Conservation (phyloP, 2,329 filamentous ascomycete genomes). For the Colletotrichum tropicicola region DNA sequence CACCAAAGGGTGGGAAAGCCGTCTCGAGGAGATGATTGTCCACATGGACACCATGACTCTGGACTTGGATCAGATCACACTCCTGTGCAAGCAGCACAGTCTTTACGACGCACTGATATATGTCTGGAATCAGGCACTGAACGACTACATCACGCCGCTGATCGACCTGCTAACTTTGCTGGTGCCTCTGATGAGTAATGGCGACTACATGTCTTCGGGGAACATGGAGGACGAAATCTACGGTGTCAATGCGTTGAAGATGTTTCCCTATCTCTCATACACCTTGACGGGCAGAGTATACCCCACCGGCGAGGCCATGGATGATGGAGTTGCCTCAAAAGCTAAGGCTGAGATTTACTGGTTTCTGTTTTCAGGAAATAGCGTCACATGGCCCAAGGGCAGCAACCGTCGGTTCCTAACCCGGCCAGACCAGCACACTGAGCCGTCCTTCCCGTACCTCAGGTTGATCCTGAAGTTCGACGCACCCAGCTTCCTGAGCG, state of each 20-base stretch:
- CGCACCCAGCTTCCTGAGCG: conserved; percentile 90
- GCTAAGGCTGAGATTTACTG: conserved; percentile 92
- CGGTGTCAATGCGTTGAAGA: conserved; percentile 81
- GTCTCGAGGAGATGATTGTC: conserved; percentile 93
- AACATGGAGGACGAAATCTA: conserved; percentile 69
- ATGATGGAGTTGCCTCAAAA: conserved; percentile 74
- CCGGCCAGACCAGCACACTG: conserved; percentile 60
- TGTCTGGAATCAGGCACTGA: conserved; percentile 92
- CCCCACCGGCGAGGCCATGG: conserved; percentile 81
- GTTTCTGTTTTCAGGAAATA: conserved; percentile 90
- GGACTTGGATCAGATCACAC: conserved; percentile 92
- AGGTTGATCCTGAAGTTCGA: conserved; percentile 88
- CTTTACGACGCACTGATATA: conserved; percentile 97
- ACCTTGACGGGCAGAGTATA: conserved; percentile 91
- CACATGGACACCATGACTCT: conserved; percentile 90
- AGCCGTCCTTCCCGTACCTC: conserved; percentile 87
- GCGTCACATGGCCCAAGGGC: conserved; percentile 77
- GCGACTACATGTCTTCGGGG: conserved; percentile 59
- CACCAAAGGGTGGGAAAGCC: conserved; percentile 75
- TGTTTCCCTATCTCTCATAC: conserved; percentile 95
- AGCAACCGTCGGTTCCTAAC: conserved; percentile 70
- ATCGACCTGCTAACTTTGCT: conserved; percentile 82
- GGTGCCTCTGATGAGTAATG: conserved; percentile 64
- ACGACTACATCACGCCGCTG: conserved; percentile 90
- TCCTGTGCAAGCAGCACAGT: conserved; percentile 88